Evolutionary conservation across 768 basidiomycete genomes (phyloP).

Genomic region (Boletus vinaceobasis): DNA sequence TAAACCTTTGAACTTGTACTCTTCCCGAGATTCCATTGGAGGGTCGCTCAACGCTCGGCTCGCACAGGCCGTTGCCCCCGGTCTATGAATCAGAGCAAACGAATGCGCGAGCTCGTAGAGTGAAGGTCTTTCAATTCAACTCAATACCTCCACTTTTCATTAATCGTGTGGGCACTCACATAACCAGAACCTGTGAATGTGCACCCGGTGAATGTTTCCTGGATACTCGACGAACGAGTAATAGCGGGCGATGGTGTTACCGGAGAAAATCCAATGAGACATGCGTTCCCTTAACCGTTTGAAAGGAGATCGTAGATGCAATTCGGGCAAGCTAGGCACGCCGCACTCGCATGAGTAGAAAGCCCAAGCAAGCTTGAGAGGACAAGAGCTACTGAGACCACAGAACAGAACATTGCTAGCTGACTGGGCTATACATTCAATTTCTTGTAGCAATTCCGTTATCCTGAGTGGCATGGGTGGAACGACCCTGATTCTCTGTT

Average conservation of each 20-base stretch:
- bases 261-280: constrained; percentile 11
- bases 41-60: constrained; percentile 1
- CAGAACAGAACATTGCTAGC: background rate
- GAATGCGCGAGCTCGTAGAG: background rate
- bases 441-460: background rate
- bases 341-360: background rate
- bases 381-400: background rate
- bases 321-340: constrained; percentile 2
- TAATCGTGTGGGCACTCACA: background rate
- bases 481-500: background rate
- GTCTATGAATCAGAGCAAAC: background rate
- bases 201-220: constrained; percentile 8
- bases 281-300: background rate
- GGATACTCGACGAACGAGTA: constrained; percentile 10
- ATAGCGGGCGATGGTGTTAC: constrained; percentile 5
- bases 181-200: background rate
- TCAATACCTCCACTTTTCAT: background rate
- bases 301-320: background rate
- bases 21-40: background rate
- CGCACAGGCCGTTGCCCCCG: constrained; percentile 1
- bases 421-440: background rate
- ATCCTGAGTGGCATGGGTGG: background rate
- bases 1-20: constrained; percentile 2
- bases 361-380: constrained; percentile 1
- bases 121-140: background rate